Evolutionary conservation across 768 basidiomycete genomes (phyloP), one percentile per base, ranked within the genome.

Genomic region (Steccherinum ochraceum): DNA sequence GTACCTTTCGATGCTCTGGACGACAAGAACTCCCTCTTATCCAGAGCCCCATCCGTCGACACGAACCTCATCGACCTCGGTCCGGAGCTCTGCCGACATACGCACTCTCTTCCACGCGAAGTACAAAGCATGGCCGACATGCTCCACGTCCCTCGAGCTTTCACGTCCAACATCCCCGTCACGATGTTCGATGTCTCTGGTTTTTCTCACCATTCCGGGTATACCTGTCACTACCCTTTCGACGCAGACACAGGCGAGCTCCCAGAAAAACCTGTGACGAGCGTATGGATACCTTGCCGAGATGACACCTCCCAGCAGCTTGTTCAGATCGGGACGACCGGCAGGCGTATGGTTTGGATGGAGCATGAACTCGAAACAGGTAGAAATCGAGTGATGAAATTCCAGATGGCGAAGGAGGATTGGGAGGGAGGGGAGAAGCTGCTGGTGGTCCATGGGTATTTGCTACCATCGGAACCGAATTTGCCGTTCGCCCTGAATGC

Each of bases 281-380:
- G 41, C 18, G 5, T 10, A 7, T 43, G 16, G 16, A 19, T 43
- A 43, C 41, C 41, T 11, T 43, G 21, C 18, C 41, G n/a, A n/a
- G 21, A 23, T 18, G 41, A 7, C 19, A 43, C 41, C 10, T 63
- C 64, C 2, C 57, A 57, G 20, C 59, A 61, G 27, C 55, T 63
- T 5, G 60, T 64, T 12, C 56, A 60, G 39, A 51, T 70, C 23
- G 68, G 68, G 3, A 53, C 59, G 41, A 72, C 67, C 10, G 80
- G 80, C 3, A 59, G 64, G 4, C 65, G 78, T 30, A 77, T 74
- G 3, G 72, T 81, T 7, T 81, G 80, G 79, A 56, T 80, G 39
- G 73, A 77, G 54, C 72, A 74, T 24, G 67, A 71, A 43, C 75
- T 74, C 72, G 73, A 79, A 47, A 72, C 65, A 19, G 73, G 78